Evolutionary conservation across 2,329 filamentous ascomycete genomes (phyloP).

Genomic region (Aotearoamyces nothofagi): DNA sequence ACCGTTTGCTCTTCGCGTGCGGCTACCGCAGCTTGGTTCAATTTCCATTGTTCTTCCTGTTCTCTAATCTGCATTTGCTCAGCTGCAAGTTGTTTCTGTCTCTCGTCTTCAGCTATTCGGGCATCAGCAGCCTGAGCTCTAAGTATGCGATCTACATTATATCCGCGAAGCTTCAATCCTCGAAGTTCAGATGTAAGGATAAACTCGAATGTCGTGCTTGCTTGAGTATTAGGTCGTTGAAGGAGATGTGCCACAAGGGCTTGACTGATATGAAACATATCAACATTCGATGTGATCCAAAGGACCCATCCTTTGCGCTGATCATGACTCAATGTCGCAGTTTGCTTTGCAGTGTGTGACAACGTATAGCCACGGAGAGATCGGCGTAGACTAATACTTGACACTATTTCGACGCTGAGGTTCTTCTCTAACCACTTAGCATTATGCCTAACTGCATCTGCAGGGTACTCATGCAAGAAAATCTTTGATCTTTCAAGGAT

Average conservation of each 20-base stretch:
- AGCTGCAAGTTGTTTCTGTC: slow-evolving; percentile 56
- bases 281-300: slow-evolving; percentile 60
- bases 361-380: slow-evolving; percentile 58
- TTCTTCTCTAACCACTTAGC: slow-evolving; percentile 83
- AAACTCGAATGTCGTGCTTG: slow-evolving; percentile 80
- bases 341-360: slow-evolving; percentile 59
- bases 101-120: slow-evolving; percentile 70
- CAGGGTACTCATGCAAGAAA: slow-evolving; percentile 64
- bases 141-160: slow-evolving; percentile 92
- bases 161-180: slow-evolving; percentile 72
- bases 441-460: slow-evolving; percentile 72
- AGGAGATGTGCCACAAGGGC: slow-evolving; percentile 72
- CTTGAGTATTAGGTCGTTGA: slow-evolving; percentile 71
- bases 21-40: slow-evolving; percentile 5
- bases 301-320: slow-evolving; percentile 43
- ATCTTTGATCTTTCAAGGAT: slow-evolving; percentile 80
- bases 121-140: slow-evolving; percentile 78
- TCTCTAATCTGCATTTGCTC: slow-evolving; percentile 56
- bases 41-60: slow-evolving; percentile 30
- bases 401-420: slow-evolving; percentile 62
- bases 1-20: slow-evolving; percentile 19
- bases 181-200: slow-evolving; percentile 75
- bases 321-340: slow-evolving; percentile 50
- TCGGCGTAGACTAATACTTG: slow-evolving; percentile 60
- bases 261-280: slow-evolving; percentile 86